Evolutionary conservation across 1,284 basidiomycete species (phyloP).

Genomic region (Cystobasidium sp.): DNA sequence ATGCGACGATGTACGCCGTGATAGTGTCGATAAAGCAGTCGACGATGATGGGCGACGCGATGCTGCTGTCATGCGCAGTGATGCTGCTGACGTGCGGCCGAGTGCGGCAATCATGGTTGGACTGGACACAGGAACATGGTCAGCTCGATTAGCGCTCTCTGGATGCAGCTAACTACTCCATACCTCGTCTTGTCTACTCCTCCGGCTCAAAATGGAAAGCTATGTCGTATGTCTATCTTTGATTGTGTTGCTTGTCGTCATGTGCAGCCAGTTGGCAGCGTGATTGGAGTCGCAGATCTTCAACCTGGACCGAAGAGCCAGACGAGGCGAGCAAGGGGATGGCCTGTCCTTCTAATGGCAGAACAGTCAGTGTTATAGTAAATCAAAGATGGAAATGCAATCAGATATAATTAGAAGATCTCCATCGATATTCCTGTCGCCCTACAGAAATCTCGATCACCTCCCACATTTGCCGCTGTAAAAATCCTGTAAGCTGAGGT

Average conservation of each 20-base stretch:
- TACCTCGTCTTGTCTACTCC: too few species aligned
- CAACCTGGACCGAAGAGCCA: too few species aligned
- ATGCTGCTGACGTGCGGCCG: background rate
- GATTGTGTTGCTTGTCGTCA: too few species aligned
- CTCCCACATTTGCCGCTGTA: background rate
- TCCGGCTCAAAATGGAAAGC: too few species aligned
- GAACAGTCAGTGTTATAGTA: too few species aligned
- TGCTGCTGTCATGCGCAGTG: constrained; percentile 12
- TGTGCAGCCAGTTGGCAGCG: too few species aligned
- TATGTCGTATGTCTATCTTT: too few species aligned
- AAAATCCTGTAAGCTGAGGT: background rate
- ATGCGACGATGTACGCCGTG: background rate
- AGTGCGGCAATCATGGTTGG: constrained; percentile 3
- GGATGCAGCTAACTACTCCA: too few species aligned
- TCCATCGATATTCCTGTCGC: background rate
- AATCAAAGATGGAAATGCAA: background rate
- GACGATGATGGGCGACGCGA: background rate
- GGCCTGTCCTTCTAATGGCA: too few species aligned
- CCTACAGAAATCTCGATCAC: background rate
- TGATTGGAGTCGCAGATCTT: too few species aligned
- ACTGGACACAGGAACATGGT: background rate
- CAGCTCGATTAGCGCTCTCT: background rate
- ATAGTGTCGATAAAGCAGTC: background rate
- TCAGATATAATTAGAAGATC: background rate
- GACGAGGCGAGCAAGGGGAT: too few species aligned